Evolutionary conservation across 208 protist species (phyloP).

Genomic region (Wallacemonas sp.): DNA sequence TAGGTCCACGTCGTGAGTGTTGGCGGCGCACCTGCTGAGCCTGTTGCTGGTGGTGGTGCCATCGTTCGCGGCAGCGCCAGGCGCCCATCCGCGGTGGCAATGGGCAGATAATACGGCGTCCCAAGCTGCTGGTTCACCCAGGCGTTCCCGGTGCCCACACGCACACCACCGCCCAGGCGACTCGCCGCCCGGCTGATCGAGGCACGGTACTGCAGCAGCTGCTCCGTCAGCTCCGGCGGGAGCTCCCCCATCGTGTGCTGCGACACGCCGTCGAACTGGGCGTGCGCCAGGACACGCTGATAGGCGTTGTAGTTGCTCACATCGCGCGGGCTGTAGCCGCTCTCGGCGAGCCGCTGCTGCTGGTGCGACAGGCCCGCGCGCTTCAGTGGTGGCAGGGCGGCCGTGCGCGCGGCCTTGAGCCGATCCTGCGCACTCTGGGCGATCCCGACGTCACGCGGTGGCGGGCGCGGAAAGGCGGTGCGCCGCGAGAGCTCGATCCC

Average conservation of each 20-base stretch:
- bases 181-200: conserved; percentile 29
- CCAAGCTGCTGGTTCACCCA: conserved; percentile 25
- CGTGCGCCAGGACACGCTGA: conserved; percentile 21
- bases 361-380: conserved; percentile 27
- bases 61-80: no score
- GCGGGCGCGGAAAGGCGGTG: conserved; percentile 38
- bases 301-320: conserved; percentile 46
- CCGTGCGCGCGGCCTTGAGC: conserved; percentile 5
- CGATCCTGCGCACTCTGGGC: conserved; percentile 18
- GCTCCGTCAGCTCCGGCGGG: conserved; percentile 22
- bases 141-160: conserved; percentile 15
- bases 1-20: conserved; percentile 65
- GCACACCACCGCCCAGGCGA: conserved; percentile 12
- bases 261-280: conserved; percentile 20
- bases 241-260: not conserved
- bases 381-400: conserved; percentile 35
- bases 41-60: not conserved
- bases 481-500: conserved; percentile 63
- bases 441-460: conserved; percentile 12
- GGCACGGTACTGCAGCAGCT: conserved; percentile 49
- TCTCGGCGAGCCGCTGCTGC: conserved; percentile 7
- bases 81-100: conserved; percentile 13
- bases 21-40: conserved; percentile 11
- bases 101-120: conserved; percentile 21
- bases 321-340: conserved; percentile 44